Evolutionary conservation across 768 basidiomycete genomes (phyloP).

Genomic region (Lepiota brunneoincarnata): DNA sequence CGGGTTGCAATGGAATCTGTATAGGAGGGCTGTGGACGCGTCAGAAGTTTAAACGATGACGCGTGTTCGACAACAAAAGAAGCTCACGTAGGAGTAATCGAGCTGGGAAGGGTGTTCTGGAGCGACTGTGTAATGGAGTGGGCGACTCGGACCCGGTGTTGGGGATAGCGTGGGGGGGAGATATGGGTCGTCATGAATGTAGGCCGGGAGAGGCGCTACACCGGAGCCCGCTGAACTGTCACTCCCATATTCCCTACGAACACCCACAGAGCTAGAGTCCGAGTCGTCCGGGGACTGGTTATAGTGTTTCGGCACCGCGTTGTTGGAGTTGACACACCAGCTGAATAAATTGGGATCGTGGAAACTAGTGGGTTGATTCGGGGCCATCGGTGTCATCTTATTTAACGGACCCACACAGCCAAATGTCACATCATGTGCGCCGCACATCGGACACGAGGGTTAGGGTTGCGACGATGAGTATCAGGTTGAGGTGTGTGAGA

Average conservation of each 20-base stretch:
- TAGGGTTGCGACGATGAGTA: background rate
- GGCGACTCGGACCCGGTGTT: conserved; percentile 4
- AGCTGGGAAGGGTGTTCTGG: background rate
- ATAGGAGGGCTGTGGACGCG: too few species aligned
- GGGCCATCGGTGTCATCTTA: conserved; percentile 4
- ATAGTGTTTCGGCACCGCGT: conserved; percentile 10
- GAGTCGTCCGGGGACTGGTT: conserved; percentile 7
- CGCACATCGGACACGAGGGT: background rate
- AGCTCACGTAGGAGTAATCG: too few species aligned
- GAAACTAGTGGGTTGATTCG: background rate
- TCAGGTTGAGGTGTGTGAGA: too few species aligned
- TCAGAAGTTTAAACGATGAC: too few species aligned
- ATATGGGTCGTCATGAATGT: conserved; percentile 2
- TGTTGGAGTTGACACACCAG: background rate
- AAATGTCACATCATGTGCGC: conserved; percentile 1
- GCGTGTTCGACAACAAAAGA: too few species aligned
- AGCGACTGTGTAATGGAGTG: conserved; percentile 5
- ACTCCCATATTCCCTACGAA: background rate
- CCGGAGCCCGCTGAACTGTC: conserved; percentile 5
- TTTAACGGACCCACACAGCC: conserved; percentile 9
- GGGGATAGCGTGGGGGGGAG: conserved; percentile 1
- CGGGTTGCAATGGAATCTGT: background rate
- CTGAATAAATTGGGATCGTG: background rate
- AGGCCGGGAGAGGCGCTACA: background rate
- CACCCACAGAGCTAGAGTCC: background rate